These are phyloP conservation scores for Eleusine indica DNA, from an alignment of 176 grass and related monocot species.

Conservation along the genomic window DNA sequence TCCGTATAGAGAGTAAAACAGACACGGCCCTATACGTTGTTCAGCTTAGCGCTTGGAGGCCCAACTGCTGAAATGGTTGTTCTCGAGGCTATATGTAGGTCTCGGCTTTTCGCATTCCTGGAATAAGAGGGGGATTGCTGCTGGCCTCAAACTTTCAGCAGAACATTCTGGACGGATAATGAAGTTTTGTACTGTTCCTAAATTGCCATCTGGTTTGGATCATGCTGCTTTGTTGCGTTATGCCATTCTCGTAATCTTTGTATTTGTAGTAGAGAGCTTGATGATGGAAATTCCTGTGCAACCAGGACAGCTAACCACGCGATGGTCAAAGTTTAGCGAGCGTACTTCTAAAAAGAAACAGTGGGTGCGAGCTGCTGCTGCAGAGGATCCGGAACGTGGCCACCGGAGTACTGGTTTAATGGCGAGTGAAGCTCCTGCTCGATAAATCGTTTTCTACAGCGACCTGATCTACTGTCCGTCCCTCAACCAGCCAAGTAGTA, in stretches of 20 bases:
- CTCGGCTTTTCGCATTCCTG: slow-evolving; percentile 27
- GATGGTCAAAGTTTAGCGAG: neutral
- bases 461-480: neutral
- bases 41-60: neutral
- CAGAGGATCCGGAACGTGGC: slow-evolving; percentile 30
- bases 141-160: neutral
- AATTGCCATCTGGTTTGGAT: neutral
- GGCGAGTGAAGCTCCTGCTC: slow-evolving; percentile 25
- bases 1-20: neutral
- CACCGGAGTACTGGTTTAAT: slow-evolving; percentile 9
- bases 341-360: neutral
- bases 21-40: neutral
- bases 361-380: neutral
- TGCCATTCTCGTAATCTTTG: neutral
- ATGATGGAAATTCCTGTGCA: neutral
- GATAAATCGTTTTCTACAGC: no score
- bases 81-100: neutral
- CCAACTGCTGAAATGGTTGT: neutral
- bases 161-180: neutral
- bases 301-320: neutral
- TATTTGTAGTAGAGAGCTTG: neutral
- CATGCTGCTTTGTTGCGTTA: neutral
- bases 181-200: neutral
- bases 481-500: neutral
- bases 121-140: neutral